phyloP scores from a whole-genome alignment of 176 grass and related monocot species.

The Aegilops bicornis region DNA sequence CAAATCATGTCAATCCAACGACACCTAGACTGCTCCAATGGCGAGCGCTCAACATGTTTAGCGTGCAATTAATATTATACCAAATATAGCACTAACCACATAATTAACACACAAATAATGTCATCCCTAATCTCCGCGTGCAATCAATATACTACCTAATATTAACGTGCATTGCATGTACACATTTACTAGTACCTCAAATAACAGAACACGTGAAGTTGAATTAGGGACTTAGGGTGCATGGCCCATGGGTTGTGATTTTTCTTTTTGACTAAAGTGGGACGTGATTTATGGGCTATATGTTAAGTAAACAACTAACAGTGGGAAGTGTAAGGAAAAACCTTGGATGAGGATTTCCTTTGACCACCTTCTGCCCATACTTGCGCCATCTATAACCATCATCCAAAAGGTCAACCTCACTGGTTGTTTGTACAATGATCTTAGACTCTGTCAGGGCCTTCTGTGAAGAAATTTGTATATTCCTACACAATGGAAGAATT shows the following conservation, averaged over 20 bases:
- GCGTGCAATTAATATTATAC: no score
- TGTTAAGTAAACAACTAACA: neutral
- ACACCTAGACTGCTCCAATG: no score
- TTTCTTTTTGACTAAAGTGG: neutral
- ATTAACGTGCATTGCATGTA: no score
- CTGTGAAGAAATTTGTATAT: constrained; percentile 72
- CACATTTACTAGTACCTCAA: neutral
- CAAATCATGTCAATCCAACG: no score
- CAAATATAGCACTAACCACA: no score
- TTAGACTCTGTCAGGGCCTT: constrained; percentile 58
- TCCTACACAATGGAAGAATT: constrained; percentile 39
- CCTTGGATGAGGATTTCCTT: constrained; percentile 99
- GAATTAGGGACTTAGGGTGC: neutral
- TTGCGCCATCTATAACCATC: constrained; percentile 99
- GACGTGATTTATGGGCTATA: neutral
- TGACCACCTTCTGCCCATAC: constrained; percentile 95
- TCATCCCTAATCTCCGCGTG: no score
- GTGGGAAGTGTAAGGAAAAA: constrained; percentile 9
- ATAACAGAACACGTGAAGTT: neutral
- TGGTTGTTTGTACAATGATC: constrained; percentile 96
- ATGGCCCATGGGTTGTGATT: neutral
- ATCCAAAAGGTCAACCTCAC: constrained; percentile 97
- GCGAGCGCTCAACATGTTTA: no score
- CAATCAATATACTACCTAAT: no score
- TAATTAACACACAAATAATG: no score